Evolutionary conservation across 139 green algal genomes (phyloP), one percentile per base, ranked within the genome.

Genomic region (Auxenochlorella pyrenoidosa): DNA sequence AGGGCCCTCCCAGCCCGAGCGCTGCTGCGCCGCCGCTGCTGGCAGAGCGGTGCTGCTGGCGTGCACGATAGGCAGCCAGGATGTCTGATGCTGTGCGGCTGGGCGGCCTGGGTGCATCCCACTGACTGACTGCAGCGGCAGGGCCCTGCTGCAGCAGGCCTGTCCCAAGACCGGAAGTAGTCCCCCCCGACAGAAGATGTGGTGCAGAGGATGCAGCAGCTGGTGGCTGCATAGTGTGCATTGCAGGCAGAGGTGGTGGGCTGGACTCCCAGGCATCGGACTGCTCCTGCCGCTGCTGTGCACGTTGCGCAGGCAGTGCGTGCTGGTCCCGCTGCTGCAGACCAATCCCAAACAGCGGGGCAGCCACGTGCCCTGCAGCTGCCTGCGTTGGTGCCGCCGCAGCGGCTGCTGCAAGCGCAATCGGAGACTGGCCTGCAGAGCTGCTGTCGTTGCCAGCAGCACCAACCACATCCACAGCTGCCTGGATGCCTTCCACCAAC

Each of bases 81-180:
- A 87, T 87, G 51, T 87, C 71, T 3, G 71, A 75, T 3, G 83
- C 65, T 18, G 83, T 87, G 43, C 83, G 83, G 71, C 30, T 87
- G 68, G n/a, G 70, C 2, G 38, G 54, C 54, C 65, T 63, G 34
- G 70, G 30, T 6, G 70, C 70, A 18, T 76, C 70, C 22, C 10
- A n/a, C 12, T 41, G n/a, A 1, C 54, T 24, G 54, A 63, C 54
- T 22, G 54, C 15, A 63, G 54, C 54, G 16, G 54, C 54, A 24
- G 68, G 5, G 28, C 19, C 38, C 5, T 76, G 70, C 70, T 47
- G 70, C 5, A 63, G 18, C 54, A 63, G 34, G 70, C n/a, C 40
- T 18, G n/a, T 47, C 34, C 12, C 3, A 28, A 40, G 12, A 8
- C 66, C 34, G 16, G 41, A 44, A 0, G 34, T 41, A 54, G 8